These are phyloP conservation scores for Globisporangium perplexum DNA, from an alignment of 352 stramenopile species.

Conservation along the genomic window DNA sequence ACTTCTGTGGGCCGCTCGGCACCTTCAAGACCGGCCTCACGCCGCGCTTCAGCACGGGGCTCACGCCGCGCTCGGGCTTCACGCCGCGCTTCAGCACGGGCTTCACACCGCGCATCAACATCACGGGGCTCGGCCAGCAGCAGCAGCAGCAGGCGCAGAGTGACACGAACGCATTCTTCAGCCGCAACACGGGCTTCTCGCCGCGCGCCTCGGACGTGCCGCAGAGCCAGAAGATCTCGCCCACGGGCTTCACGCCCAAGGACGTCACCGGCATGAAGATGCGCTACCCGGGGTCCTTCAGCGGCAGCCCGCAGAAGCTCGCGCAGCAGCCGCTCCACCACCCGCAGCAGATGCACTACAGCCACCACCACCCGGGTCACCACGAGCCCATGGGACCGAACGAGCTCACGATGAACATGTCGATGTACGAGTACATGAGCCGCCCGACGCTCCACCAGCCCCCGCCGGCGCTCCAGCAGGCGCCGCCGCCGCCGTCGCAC, in stretches of 20 bases:
- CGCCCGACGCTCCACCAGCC: constrained; percentile 51
- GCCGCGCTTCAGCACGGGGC: constrained; percentile 71
- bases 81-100: constrained; percentile 75
- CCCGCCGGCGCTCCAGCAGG: constrained; percentile 10
- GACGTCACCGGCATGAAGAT: constrained; percentile 73
- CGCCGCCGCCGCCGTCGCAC: constrained; percentile 1
- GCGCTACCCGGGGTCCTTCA: constrained; percentile 60
- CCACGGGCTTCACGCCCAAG: constrained; percentile 74
- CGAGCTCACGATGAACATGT: constrained; percentile 75
- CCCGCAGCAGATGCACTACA: constrained; percentile 40
- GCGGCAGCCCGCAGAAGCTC: constrained; percentile 58
- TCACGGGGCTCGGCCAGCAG: constrained; percentile 34
- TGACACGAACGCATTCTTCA: constrained; percentile 41
- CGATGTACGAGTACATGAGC: constrained; percentile 85
- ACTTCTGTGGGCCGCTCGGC: constrained; percentile 75
- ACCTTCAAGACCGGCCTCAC: constrained; percentile 83
- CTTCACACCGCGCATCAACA: constrained; percentile 69
- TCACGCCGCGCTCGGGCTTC: constrained; percentile 78
- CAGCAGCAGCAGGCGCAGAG: constrained; percentile 20
- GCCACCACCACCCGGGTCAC: constrained; percentile 39
- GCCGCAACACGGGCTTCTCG: constrained; percentile 47
- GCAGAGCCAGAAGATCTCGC: constrained; percentile 68
- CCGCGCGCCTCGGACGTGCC: constrained; percentile 31
- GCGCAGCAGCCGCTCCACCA: constrained; percentile 34
- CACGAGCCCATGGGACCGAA: constrained; percentile 27